These are phyloP conservation scores for Podospora fimiseda DNA, from an alignment of 495 filamentous ascomycete species.

Conservation along the genomic window DNA sequence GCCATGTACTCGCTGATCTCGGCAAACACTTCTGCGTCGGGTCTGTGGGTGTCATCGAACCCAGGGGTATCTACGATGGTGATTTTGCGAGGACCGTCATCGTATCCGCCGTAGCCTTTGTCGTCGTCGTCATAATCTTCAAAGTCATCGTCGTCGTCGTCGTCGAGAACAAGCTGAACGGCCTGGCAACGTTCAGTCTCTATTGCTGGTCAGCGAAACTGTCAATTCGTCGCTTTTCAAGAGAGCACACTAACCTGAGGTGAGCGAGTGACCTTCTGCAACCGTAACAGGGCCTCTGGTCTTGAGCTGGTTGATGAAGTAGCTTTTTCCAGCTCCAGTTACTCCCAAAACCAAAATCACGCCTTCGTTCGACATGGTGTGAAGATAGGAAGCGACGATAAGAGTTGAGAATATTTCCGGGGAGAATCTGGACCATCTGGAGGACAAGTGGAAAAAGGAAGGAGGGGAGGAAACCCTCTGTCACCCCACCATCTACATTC, in stretches of 20 bases:
- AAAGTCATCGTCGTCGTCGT: constrained; percentile 12
- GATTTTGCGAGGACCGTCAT: neutral
- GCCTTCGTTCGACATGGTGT: constrained; percentile 1
- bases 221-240: neutral
- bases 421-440: too few species aligned
- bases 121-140: neutral
- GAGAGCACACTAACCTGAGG: constrained; percentile 17
- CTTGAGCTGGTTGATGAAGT: constrained; percentile 30
- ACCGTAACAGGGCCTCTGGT: constrained; percentile 2
- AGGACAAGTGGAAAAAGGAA: too few species aligned
- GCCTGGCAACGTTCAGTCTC: neutral
- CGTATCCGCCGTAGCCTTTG: neutral
- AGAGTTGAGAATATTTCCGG: too few species aligned
- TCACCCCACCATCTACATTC: neutral
- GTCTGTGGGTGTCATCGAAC: constrained; percentile 31
- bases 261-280: constrained; percentile 14
- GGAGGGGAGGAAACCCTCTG: too few species aligned
- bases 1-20: constrained; percentile 28
- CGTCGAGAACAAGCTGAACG: constrained; percentile 16
- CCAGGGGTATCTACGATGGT: constrained; percentile 34
- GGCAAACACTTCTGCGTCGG: constrained; percentile 29
- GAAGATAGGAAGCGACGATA: too few species aligned
- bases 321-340: constrained; percentile 35
- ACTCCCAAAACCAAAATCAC: constrained; percentile 34
- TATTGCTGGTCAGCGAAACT: neutral